Evolutionary conservation across 805 yeast genomes (phyloP), one percentile per base, ranked within the genome.

Genomic region (Metschnikowia corniflorae): DNA sequence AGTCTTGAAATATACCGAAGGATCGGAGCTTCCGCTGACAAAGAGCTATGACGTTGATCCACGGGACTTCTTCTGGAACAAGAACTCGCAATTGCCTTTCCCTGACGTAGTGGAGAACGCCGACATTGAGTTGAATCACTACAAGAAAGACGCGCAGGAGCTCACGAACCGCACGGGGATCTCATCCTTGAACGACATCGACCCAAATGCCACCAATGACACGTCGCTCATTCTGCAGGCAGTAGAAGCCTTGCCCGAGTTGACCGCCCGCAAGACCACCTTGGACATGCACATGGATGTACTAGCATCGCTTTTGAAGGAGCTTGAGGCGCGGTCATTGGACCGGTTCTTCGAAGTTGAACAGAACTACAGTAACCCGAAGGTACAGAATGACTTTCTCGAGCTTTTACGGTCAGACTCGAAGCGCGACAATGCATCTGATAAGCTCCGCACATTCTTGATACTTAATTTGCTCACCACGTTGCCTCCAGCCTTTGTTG

Each of bases 31-130:
- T 22, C 54, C 63, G 7, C 59, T 58, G n/a, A 28, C 31, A 15
- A 81, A 81, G 47, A 73, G 77, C 43, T 84, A 82, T 58, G 98
- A 93, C 57, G 73, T 93, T 29, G 98, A 91, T 52, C 96, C 96
- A 19, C 76, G 77, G 39, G 99, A 93, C 65, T 86, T 85, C 57
- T 93, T 93, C 63, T 93, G 98, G 98, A 66, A 63, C 44, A 71
- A 73, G 43, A 89, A 93, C 61, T 72, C 95, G 9, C 82, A 82
- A 33, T 65, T 86, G 39, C 97, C 98, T 25, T 93, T 93, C 69
- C 98, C 98, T 1, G 97, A 91, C 57, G 97, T 94, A n/a, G 98
- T 95, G 22, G 98, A 93, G 59, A 86, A 86, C 60, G 94, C 95
- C 15, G 97, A 93, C 54, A 63, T 72, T 18, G 97, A 87, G 41